Evolutionary conservation across 2,329 filamentous ascomycete species (phyloP), one percentile per base, ranked within the genome.

Genomic region (Aspergillus uvarum): DNA sequence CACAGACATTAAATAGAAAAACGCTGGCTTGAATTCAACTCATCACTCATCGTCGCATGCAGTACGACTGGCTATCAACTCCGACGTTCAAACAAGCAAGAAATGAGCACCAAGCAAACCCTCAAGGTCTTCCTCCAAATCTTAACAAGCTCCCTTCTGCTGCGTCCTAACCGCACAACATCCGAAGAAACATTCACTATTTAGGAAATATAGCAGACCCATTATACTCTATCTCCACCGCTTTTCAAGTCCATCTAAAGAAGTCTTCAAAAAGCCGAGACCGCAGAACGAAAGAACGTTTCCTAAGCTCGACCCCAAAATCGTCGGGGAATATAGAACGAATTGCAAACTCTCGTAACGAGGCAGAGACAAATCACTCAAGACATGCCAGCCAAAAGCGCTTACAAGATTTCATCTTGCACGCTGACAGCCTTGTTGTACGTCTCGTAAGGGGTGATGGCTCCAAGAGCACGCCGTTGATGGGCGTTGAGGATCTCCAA

Each of bases 401-500:
- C 38, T 44, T 44, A 44, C 38, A 44, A 6, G 12, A 29, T 14
- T 21, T 47, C 56, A 51, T 70, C 66, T 50, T 74, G 70, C 19
- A 71, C 72, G 54, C 80, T 81, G 22, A 77, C 58, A 6, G 90
- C 91, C 76, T 86, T 89, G 72, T 87, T 84, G 75, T 94, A 96
- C 1, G 87, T 90, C 50, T 95, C 89, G 74, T 90, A 98, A 2
- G 90, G 89, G 4, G 93, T 97, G 67, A 96, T 82, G 6, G 92
- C 90, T 59, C 93, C 94, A 44, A 99, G 82, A 0, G 94, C 92
- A 68, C 93, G 89, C 74, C 89, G 87, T 87, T 95, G 93, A 77
- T 96, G 92, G 32, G 91, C 89, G 68, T 90, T 93, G 61, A 96
- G 83, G 67, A 97, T 90, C 66, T 93, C 89, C 62, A 98, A 82